A percentile compares a stretch with the other conserved stretches of the same genome.
Conservation (phyloP, 495 filamentous ascomycete species). For the Penicillium manginii region DNA sequence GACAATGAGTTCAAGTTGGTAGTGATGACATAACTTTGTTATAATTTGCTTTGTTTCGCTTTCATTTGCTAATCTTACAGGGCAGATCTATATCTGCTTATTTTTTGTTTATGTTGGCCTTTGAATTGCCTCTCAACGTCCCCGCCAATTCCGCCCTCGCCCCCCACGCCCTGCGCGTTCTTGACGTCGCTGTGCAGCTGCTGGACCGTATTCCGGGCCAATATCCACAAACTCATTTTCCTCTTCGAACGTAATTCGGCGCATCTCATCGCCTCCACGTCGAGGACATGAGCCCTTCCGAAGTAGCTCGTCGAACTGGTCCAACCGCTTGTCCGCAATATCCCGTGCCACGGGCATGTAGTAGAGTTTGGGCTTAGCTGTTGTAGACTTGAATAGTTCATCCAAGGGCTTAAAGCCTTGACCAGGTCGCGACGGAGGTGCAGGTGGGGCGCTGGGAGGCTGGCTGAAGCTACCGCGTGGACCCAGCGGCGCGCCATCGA, state of each 20-base stretch:
- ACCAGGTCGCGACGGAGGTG: conserved; percentile 31
- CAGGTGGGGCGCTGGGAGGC: conserved; percentile 23
- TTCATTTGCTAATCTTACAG: background rate
- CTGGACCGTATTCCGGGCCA: conserved; percentile 65
- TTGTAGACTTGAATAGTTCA: conserved; percentile 64
- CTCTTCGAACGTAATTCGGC: conserved; percentile 80
- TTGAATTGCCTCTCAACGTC: background rate
- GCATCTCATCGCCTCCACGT: conserved; percentile 64
- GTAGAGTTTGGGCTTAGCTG: conserved; percentile 71
- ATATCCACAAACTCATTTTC: conserved; percentile 71
- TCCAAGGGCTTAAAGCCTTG: conserved; percentile 64
- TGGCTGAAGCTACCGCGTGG: conserved; percentile 37
- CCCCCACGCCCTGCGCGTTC: conserved; percentile 44
- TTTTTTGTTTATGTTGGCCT: background rate
- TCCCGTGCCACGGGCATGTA: conserved; percentile 57
- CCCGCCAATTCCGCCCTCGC: conserved; percentile 14
- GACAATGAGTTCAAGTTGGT: no score
- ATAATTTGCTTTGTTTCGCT: background rate
- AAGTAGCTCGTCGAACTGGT: conserved; percentile 59
- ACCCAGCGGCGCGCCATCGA: conserved; percentile 34
- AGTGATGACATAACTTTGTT: no score
- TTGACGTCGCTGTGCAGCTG: conserved; percentile 33
- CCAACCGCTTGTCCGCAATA: conserved; percentile 65
- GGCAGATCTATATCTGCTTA: background rate
- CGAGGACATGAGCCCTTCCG: conserved; percentile 48